Base-by-base conservation (phyloP, 495 filamentous ascomycete genomes). In the Xylaria castorea region DNA sequence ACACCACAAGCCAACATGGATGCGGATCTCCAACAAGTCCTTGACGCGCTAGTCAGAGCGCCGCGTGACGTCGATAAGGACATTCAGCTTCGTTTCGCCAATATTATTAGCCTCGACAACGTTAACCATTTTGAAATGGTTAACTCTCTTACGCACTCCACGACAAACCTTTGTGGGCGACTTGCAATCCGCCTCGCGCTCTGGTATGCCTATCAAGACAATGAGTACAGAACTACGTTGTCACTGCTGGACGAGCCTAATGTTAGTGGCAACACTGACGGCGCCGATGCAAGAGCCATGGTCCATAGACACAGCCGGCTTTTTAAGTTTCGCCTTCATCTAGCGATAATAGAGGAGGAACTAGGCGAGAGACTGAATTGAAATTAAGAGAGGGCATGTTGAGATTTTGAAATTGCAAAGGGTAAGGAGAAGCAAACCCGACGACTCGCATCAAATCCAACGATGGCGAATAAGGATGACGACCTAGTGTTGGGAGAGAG, bases 61-160 rank as follows among this genome's bases (percentile, higher is more conserved):
- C 61, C 61, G n/a, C 38, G 36, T 25, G 38, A 25, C 38, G 61
- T 64, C 9, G 36, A 44, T 25, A 38, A 42, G n/a, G n/a, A 16
- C 12, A 46, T 25, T 8, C 38, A 64, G 18, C 7, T 16, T 18
- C 20, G 61, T 3, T 64, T 46, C 20, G 9, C 25, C 3, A 16
- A 46, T 5, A 6, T 44, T 16, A 64, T 64, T 3, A 27, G n/a
- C 38, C 5, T 27, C 61, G 1, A 40, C 7, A 25, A 64, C 20
- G n/a, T 12, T 2, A 16, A 36, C n/a, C 61, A 64, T 27, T 64
- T 44, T 3, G 61, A 64, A 9, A 64, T 46, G 34, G 61, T 64
- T 2, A 42, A 63, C 20, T 3, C 34, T 12, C 60, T 63, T 20
- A 40, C 9, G 34, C 5, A 38, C 25, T 27, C 18, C 16, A 22